Evolutionary conservation across 148 eudicot genomes (phyloP).

Genomic region (Polygonum aviculare): DNA sequence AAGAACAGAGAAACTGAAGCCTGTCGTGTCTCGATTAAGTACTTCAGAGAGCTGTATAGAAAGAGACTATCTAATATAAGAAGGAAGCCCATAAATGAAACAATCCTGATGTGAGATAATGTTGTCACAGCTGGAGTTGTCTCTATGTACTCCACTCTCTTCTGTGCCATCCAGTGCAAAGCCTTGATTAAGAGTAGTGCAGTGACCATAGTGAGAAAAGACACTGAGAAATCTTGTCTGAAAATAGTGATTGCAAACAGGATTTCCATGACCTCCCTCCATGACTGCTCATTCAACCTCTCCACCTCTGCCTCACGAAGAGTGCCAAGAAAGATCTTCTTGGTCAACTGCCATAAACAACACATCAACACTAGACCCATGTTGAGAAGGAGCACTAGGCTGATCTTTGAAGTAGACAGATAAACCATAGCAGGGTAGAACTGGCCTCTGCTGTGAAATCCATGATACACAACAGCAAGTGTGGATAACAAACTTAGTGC

Average conservation of each 20-base stretch:
- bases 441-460: constrained; percentile 83
- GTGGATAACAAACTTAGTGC: constrained; percentile 70
- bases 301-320: constrained; percentile 99
- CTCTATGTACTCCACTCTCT: constrained; percentile 94
- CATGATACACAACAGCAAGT: constrained; percentile 71
- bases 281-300: constrained; percentile 94
- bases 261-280: constrained; percentile 98
- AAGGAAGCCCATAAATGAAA: constrained; percentile 88
- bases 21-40: constrained; percentile 66
- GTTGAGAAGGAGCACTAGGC: constrained; percentile 87
- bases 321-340: constrained; percentile 69
- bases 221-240: constrained; percentile 91
- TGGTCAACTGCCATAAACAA: constrained; percentile 78
- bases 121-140: constrained; percentile 82
- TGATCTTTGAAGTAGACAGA: constrained; percentile 84
- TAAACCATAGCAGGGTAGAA: constrained; percentile 90
- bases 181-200: constrained; percentile 80
- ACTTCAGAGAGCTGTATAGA: constrained; percentile 55
- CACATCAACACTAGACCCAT: constrained; percentile 94
- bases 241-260: constrained; percentile 93
- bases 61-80: constrained; percentile 69
- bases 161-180: constrained; percentile 98
- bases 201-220: constrained; percentile 87
- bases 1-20: constrained; percentile 97
- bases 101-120: constrained; percentile 78